Evolutionary conservation across 148 eudicot genomes (phyloP).

Genomic region (Heliosperma pusillum): DNA sequence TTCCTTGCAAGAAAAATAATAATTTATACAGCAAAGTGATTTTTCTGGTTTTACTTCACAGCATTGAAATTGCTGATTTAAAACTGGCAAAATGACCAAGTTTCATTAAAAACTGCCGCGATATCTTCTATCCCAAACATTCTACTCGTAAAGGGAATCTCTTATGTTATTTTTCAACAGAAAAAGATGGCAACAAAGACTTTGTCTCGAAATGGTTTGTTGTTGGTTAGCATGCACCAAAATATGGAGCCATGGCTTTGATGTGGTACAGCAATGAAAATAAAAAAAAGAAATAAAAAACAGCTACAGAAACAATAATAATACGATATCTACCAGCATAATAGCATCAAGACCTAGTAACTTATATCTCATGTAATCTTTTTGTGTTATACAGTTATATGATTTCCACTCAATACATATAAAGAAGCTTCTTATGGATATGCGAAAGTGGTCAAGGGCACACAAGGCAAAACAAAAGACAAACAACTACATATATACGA

Average conservation of each 20-base stretch:
- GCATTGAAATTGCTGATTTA: background rate
- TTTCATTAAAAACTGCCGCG: background rate
- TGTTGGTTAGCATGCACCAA: no score
- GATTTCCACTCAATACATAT: conserved; percentile 4
- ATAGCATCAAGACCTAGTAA: background rate
- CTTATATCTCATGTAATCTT: background rate
- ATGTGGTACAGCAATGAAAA: no score
- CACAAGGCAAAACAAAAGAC: background rate
- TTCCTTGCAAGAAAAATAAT: background rate
- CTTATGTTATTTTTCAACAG: no score
- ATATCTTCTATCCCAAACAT: background rate
- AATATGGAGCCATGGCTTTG: no score
- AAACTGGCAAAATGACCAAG: background rate
- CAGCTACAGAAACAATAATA: no score
- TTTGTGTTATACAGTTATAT: background rate
- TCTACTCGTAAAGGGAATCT: background rate
- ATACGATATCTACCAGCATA: background rate
- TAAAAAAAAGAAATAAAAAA: no score
- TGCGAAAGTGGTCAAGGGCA: background rate
- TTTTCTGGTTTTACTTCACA: background rate
- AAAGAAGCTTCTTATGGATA: background rate
- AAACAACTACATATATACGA: background rate
- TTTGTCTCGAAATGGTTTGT: no score
- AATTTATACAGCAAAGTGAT: background rate
- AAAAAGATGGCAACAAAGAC: no score